phyloP scores from a whole-genome alignment of 2,329 filamentous ascomycete genomes.

The Chrysoporthe austroafricana region DNA sequence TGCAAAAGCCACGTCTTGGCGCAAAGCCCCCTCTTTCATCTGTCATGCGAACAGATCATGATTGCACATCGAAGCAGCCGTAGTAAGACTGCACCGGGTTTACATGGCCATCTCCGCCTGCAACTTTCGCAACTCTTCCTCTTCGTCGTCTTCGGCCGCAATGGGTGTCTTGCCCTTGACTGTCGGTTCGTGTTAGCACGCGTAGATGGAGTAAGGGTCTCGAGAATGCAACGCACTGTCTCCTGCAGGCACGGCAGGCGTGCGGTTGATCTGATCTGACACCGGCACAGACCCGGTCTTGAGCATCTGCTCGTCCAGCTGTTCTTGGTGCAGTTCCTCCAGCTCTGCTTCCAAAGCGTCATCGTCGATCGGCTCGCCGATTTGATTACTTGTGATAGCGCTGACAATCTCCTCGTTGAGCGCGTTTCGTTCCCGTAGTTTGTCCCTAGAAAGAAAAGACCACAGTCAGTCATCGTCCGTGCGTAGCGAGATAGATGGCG shows the following conservation, averaged over 20 bases:
- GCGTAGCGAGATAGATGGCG: background rate
- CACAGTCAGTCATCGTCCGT: slow-evolving; percentile 33
- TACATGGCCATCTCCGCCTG: slow-evolving; percentile 98
- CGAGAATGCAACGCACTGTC: slow-evolving; percentile 66
- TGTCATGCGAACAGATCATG: slow-evolving; percentile 6
- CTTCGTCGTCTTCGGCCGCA: slow-evolving; percentile 83
- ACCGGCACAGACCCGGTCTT: slow-evolving; percentile 85
- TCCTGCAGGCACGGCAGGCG: slow-evolving; percentile 75
- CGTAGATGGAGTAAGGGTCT: background rate
- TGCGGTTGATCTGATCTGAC: slow-evolving; percentile 72
- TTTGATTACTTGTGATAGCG: slow-evolving; percentile 74
- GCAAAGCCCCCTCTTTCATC: background rate
- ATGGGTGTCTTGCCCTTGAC: slow-evolving; percentile 55
- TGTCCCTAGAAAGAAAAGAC: slow-evolving; percentile 66
- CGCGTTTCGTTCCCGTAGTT: slow-evolving; percentile 86
- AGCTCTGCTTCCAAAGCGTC: slow-evolving; percentile 84
- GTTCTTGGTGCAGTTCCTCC: slow-evolving; percentile 76
- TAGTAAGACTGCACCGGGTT: slow-evolving; percentile 30
- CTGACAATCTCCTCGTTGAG: slow-evolving; percentile 91
- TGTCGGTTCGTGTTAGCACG: slow-evolving; percentile 33
- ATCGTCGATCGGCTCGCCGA: slow-evolving; percentile 78
- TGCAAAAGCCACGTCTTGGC: slow-evolving; percentile 4
- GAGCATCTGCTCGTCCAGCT: slow-evolving; percentile 91
- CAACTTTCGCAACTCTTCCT: slow-evolving; percentile 89
- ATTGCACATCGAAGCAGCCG: background rate